These are phyloP conservation scores for Xylaria grammica DNA, from an alignment of 495 filamentous ascomycete species.

Conservation along the genomic window DNA sequence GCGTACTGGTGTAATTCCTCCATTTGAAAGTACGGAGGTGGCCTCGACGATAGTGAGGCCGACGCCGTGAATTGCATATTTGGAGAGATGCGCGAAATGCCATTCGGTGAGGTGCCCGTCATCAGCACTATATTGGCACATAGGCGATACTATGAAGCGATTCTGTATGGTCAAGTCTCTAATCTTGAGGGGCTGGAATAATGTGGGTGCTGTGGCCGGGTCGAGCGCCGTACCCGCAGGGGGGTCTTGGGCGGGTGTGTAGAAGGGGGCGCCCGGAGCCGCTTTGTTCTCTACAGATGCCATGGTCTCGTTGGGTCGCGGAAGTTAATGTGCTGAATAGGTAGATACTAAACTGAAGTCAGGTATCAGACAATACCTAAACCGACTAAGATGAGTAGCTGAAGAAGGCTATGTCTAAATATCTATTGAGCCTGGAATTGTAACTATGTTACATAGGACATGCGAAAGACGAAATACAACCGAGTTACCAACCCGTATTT, in stretches of 20 bases:
- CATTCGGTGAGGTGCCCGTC: slow-evolving; percentile 73
- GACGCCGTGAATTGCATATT: slow-evolving; percentile 66
- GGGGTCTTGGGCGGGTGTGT: slow-evolving; percentile 62
- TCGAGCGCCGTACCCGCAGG: slow-evolving; percentile 59
- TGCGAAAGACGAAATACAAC: too few species aligned
- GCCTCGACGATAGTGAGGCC: slow-evolving; percentile 73
- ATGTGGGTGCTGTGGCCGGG: slow-evolving; percentile 57
- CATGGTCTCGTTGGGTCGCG: slow-evolving; percentile 12
- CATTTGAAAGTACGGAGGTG: slow-evolving; percentile 67
- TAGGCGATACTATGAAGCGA: slow-evolving; percentile 64
- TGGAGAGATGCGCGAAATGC: slow-evolving; percentile 68
- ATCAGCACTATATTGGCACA: slow-evolving; percentile 74
- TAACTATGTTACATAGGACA: too few species aligned
- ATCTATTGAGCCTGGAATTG: too few species aligned
- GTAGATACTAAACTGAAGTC: background rate
- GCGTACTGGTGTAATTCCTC: slow-evolving; percentile 65
- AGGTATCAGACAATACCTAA: background rate
- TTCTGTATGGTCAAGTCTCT: slow-evolving; percentile 74
- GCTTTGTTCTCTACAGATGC: slow-evolving; percentile 32
- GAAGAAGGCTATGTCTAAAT: too few species aligned
- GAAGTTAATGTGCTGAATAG: background rate
- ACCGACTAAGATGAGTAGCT: too few species aligned
- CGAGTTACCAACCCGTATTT: too few species aligned
- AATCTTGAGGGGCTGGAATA: slow-evolving; percentile 70
- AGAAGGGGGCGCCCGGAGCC: slow-evolving; percentile 55